A percentile compares a stretch with the other conserved stretches of the same genome.
Conservation (phyloP, 164 flowering plant species). For the Litsea cubeba region DNA sequence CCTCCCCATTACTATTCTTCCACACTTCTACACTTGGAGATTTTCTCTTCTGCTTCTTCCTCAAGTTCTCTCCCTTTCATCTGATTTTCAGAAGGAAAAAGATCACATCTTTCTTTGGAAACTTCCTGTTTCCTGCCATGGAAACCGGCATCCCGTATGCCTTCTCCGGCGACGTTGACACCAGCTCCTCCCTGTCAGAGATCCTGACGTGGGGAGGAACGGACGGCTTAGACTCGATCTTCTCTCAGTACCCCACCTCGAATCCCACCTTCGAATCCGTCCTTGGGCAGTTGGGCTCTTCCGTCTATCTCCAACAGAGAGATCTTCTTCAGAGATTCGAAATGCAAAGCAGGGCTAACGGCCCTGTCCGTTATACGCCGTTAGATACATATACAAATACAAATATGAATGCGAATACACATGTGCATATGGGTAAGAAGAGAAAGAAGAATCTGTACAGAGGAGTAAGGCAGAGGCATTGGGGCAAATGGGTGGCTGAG, state of each 20-base stretch:
- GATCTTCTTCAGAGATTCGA: constrained; percentile 55
- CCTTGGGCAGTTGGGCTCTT: constrained; percentile 57
- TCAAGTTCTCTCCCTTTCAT: not conserved
- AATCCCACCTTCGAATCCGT: constrained; percentile 7
- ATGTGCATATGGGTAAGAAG: not conserved
- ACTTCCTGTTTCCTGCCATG: constrained; percentile 18
- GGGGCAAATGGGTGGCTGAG: constrained; percentile 99
- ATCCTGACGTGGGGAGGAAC: constrained; percentile 44
- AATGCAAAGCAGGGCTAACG: constrained; percentile 24
- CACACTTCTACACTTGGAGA: too few species aligned
- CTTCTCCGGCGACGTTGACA: constrained; percentile 14
- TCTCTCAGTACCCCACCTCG: constrained; percentile 38
- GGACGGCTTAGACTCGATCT: constrained; percentile 64
- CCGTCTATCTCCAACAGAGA: constrained; percentile 65
- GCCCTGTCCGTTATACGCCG: not conserved
- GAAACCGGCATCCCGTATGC: constrained; percentile 18
- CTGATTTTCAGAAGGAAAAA: constrained; percentile 7
- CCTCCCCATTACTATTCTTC: too few species aligned
- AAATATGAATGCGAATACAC: constrained; percentile 5
- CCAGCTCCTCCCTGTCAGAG: constrained; percentile 51
- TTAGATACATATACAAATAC: not conserved
- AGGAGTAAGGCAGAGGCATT: constrained; percentile 96
- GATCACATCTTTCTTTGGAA: constrained; percentile 13
- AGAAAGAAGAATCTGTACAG: constrained; percentile 73
- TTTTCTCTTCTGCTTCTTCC: too few species aligned